phyloP scores from a whole-genome alignment of 106 monocot genomes.

The Dendrobium huoshanense region DNA sequence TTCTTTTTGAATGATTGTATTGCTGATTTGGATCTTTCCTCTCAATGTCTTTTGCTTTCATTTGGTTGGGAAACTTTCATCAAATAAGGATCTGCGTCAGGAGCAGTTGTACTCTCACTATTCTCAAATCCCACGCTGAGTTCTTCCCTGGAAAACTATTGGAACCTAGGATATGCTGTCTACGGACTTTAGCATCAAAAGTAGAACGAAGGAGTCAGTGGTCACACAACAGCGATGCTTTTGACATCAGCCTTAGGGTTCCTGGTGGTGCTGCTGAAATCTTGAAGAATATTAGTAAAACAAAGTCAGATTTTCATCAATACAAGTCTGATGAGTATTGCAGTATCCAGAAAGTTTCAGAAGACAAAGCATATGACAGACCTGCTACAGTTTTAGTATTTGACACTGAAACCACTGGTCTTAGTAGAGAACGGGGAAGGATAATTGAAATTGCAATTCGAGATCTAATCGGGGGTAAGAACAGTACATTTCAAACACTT shows the following conservation, averaged over 20 bases:
- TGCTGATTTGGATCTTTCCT: conserved; percentile 9
- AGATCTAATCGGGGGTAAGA: conserved; percentile 74
- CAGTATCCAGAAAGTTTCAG: conserved; percentile 20
- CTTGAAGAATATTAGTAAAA: conserved; percentile 11
- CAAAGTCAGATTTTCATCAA: conserved; percentile 25
- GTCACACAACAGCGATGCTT: conserved; percentile 21
- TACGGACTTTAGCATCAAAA: conserved; percentile 19
- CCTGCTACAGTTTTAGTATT: conserved; percentile 75
- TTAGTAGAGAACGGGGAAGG: conserved; percentile 48
- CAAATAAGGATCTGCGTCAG: conserved; percentile 43
- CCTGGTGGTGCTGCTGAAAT: conserved; percentile 20
- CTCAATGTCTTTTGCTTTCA: conserved; percentile 56
- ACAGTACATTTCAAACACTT: conserved; percentile 83
- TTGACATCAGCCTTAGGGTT: conserved; percentile 26
- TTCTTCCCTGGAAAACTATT: conserved; percentile 15
- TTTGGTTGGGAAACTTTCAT: conserved; percentile 52
- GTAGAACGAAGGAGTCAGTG: conserved; percentile 30
- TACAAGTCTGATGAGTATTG: conserved; percentile 25
- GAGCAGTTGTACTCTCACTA: conserved; percentile 14
- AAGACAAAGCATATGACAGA: conserved; percentile 31
- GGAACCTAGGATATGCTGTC: conserved; percentile 21
- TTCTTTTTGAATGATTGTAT: conserved; percentile 11
- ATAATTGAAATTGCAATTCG: conserved; percentile 92
- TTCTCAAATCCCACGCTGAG: conserved; percentile 24
- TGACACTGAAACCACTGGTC: conserved; percentile 94